phyloP scores from a whole-genome alignment of 257 asterid species.

The Scutellaria baicalensis region DNA sequence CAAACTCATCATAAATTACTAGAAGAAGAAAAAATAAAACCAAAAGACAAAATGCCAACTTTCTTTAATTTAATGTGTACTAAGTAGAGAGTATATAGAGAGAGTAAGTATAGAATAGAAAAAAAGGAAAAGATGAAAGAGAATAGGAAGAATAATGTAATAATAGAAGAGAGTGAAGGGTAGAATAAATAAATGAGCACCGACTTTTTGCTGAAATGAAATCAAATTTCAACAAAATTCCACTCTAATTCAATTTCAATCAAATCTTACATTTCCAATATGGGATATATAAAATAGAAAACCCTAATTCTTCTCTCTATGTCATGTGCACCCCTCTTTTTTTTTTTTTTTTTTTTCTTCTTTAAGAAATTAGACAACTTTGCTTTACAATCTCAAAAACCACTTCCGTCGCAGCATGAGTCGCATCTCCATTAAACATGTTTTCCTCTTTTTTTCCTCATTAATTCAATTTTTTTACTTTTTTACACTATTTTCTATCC shows the following conservation, averaged over 20 bases:
- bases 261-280: conserved; percentile 28
- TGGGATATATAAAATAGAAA: not conserved
- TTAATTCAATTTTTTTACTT: not conserved
- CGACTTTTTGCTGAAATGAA: conserved; percentile 31
- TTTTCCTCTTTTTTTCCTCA: not conserved
- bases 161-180: not conserved
- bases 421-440: conserved; percentile 24
- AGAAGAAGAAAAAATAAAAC: no score
- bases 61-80: no score
- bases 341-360: no score
- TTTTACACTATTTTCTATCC: not conserved
- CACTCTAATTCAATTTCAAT: conserved; percentile 30
- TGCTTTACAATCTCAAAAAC: conserved; percentile 10
- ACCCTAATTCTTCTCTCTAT: not conserved
- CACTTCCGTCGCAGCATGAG: conserved; percentile 12
- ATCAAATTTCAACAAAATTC: conserved; percentile 27
- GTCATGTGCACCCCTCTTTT: not conserved
- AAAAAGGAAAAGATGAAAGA: not conserved
- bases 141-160: not conserved
- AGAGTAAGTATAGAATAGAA: no score
- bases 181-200: conserved; percentile 26
- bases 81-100: no score
- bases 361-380: conserved; percentile 10
- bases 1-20: no score
- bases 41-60: no score